phyloP scores from a whole-genome alignment of 2,329 filamentous ascomycete genomes.

The Cercospora sp. region DNA sequence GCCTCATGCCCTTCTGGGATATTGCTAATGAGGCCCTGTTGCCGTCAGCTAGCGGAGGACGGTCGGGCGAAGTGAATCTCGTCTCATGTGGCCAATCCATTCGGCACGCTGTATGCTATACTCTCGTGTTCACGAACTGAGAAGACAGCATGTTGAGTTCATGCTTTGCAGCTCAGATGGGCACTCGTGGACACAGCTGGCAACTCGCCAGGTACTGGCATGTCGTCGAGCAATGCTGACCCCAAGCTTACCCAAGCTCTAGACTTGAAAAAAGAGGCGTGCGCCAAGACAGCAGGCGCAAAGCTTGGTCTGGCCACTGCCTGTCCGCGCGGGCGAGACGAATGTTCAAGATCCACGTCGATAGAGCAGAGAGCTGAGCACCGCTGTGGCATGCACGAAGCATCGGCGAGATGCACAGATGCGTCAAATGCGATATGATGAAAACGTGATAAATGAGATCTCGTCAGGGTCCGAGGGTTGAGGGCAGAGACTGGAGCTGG shows the following conservation, averaged over 20 bases:
- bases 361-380: neutral
- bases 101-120: neutral
- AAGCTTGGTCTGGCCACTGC: neutral
- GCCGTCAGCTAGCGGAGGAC: neutral
- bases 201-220: neutral
- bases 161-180: neutral
- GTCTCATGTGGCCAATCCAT: neutral
- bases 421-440: neutral
- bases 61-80: neutral
- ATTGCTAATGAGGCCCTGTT: neutral
- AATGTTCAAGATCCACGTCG: neutral
- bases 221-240: neutral
- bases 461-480: neutral
- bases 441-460: neutral
- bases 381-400: neutral
- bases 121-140: neutral
- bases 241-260: neutral
- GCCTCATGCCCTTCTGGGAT: no score
- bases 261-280: neutral
- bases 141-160: neutral
- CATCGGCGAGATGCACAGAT: neutral
- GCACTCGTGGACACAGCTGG: neutral
- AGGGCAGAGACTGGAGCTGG: neutral
- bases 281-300: neutral
- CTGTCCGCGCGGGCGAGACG: neutral